A percentile compares a stretch with the other conserved stretches of the same genome.
These are phyloP conservation scores for Brasenia schreberi DNA, from an alignment of 164 flowering plant species.

Conservation along the genomic window DNA sequence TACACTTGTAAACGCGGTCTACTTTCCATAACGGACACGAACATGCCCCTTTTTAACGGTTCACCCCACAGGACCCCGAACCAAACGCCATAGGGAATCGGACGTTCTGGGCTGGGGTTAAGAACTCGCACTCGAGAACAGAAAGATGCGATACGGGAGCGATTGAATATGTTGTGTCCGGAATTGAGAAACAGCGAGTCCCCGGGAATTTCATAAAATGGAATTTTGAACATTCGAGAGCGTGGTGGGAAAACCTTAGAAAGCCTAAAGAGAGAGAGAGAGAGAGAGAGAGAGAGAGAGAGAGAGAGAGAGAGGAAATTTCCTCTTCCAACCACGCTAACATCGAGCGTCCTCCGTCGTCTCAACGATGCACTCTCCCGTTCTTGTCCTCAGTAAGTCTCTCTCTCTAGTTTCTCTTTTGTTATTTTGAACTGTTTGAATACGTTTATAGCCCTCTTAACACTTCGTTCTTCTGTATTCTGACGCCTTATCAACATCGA, in stretches of 20 bases:
- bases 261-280: not conserved
- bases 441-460: not conserved
- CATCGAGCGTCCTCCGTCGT: not conserved
- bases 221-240: too few relatives aligned
- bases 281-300: slow-evolving; percentile 3
- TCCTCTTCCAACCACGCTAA: not conserved
- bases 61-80: too few relatives aligned
- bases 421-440: not conserved
- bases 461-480: not conserved
- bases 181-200: too few relatives aligned
- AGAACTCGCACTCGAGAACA: too few relatives aligned
- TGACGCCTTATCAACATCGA: not conserved
- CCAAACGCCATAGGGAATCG: too few relatives aligned
- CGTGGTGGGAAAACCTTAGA: not conserved
- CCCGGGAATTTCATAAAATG: too few relatives aligned
- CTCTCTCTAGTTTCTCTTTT: not conserved
- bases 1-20: too few relatives aligned
- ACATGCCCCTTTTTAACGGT: too few relatives aligned
- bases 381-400: slow-evolving; percentile 57
- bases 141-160: too few relatives aligned
- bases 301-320: not conserved
- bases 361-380: slow-evolving; percentile 51
- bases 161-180: too few relatives aligned
- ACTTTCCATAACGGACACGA: too few relatives aligned
- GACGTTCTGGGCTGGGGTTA: too few relatives aligned